Percentiles rank a stretch among this genome's conserved stretches.
These are phyloP conservation scores for Colletotrichum agaves DNA, from an alignment of 2,329 filamentous ascomycete species.

Conservation along the genomic window DNA sequence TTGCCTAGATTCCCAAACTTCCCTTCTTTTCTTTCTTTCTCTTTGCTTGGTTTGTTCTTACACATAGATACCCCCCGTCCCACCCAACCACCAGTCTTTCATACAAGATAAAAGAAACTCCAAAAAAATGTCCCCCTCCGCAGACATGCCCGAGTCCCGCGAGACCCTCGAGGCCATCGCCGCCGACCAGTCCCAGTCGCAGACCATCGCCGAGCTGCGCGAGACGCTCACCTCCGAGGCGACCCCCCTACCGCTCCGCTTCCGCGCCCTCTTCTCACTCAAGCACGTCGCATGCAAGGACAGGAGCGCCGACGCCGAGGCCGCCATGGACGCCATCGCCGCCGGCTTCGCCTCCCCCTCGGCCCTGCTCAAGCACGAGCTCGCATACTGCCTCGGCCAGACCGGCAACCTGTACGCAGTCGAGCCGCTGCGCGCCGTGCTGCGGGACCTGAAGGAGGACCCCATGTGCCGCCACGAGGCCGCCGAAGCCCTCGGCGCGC, in stretches of 20 bases:
- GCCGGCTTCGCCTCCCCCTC: constrained; percentile 87
- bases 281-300: constrained; percentile 86
- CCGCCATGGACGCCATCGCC: constrained; percentile 82
- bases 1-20: neutral
- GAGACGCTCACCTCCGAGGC: constrained; percentile 82
- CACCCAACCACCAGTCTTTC: neutral
- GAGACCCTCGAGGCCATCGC: constrained; percentile 35
- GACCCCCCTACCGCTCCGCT: constrained; percentile 86
- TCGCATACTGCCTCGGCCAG: constrained; percentile 97
- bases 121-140: constrained; percentile 40
- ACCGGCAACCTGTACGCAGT: constrained; percentile 81
- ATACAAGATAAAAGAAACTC: no score
- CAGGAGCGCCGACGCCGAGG: constrained; percentile 68
- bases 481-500: constrained; percentile 90
- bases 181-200: constrained; percentile 32
- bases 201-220: constrained; percentile 70
- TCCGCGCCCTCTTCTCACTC: constrained; percentile 96
- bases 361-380: constrained; percentile 92
- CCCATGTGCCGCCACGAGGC: constrained; percentile 97
- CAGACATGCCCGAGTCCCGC: constrained; percentile 36
- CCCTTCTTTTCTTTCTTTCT: neutral
- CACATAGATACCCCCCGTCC: constrained; percentile 15
- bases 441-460: constrained; percentile 85
- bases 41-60: neutral
- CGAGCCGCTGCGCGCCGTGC: constrained; percentile 75